phyloP scores from a whole-genome alignment of 1,284 basidiomycete genomes.

The Stygiomarasmius scandens region DNA sequence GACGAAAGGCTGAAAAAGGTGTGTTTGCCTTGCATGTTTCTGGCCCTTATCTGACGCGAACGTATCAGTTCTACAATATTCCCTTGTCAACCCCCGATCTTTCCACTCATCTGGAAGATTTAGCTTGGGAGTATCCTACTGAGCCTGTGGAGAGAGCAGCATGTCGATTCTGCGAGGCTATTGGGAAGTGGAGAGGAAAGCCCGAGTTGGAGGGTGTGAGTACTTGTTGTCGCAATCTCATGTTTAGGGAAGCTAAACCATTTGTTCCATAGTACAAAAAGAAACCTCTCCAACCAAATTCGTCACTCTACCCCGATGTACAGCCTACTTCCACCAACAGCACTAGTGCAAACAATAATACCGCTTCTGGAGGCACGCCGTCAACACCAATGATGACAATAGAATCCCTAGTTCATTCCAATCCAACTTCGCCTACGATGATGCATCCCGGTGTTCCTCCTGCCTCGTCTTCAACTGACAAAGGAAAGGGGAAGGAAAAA shows the following conservation, averaged over 20 bases:
- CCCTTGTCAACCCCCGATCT: conserved; percentile 70
- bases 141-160: conserved; percentile 80
- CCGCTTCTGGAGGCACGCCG: conserved; percentile 2
- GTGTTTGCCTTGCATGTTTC: conserved; percentile 27
- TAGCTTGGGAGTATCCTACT: conserved; percentile 77
- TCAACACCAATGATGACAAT: conserved; percentile 48
- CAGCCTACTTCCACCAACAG: too few relatives aligned
- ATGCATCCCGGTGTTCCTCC: background rate
- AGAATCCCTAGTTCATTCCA: conserved; percentile 64
- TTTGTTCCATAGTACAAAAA: conserved; percentile 10
- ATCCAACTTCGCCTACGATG: conserved; percentile 54
- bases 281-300: conserved; percentile 7
- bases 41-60: background rate
- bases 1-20: conserved; percentile 66
- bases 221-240: conserved; percentile 4
- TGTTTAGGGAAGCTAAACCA: background rate
- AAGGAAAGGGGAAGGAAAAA: too few relatives aligned
- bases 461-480: too few relatives aligned
- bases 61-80: conserved; percentile 80
- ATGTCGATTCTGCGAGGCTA: conserved; percentile 76
- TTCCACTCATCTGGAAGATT: conserved; percentile 76
- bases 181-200: conserved; percentile 78
- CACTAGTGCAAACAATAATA: too few relatives aligned
- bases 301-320: conserved; percentile 11
- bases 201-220: conserved; percentile 78